phyloP scores from a whole-genome alignment of 345 rosid species.

The Kandelia obovata region DNA sequence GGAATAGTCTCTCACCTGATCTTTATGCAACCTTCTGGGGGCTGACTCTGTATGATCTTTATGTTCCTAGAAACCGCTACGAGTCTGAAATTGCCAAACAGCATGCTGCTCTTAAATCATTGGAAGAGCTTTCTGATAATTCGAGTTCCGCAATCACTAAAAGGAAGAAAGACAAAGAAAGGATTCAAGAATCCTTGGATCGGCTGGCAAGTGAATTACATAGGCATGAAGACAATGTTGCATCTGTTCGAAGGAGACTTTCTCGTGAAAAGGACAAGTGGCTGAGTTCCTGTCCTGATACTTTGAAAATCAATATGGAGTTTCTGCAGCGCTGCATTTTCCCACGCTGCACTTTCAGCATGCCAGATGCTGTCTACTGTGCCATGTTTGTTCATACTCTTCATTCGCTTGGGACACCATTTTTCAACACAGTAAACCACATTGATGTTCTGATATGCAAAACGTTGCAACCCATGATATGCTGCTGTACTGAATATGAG shows the following conservation, averaged over 20 bases:
- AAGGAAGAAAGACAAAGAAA: conserved; percentile 98
- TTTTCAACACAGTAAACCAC: conserved; percentile 97
- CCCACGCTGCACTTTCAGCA: conserved; percentile 99
- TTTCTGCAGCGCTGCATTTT: conserved; percentile 98
- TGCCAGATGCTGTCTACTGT: conserved; percentile 99
- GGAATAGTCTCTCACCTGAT: conserved; percentile 99
- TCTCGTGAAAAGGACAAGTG: conserved; percentile 92
- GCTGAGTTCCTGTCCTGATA: conserved; percentile 98
- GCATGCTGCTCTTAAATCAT: conserved; percentile 88
- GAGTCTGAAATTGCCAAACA: conserved; percentile 95
- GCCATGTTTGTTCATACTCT: conserved; percentile 97
- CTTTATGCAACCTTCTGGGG: conserved; percentile 98
- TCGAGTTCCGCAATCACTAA: conserved; percentile 92
- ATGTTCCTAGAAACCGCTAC: conserved; percentile 90
- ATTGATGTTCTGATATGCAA: conserved; percentile 95
- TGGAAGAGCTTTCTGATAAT: conserved; percentile 91
- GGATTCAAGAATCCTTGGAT: conserved; percentile 97
- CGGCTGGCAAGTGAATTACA: conserved; percentile 76
- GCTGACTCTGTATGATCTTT: conserved; percentile 91
- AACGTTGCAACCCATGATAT: conserved; percentile 98
- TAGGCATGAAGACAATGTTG: conserved; percentile 90
- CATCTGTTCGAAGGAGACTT: conserved; percentile 86
- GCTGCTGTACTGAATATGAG: conserved; percentile 99
- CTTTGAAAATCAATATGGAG: conserved; percentile 98
- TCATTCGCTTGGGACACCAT: conserved; percentile 97